phyloP scores from a whole-genome alignment of 805 yeast genomes.

The Candida hispaniensis region DNA sequence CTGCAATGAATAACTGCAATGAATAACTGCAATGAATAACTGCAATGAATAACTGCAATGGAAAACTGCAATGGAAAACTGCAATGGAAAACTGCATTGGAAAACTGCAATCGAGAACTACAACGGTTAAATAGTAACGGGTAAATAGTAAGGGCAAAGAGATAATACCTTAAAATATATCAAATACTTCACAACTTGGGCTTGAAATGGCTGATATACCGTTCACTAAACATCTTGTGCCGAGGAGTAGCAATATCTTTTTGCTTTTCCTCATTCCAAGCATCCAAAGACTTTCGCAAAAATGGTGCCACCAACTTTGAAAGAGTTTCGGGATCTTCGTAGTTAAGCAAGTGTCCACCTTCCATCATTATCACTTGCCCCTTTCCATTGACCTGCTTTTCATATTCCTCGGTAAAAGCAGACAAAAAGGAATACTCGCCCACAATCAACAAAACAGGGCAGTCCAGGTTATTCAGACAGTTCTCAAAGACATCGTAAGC shows the following conservation, averaged over 20 bases:
- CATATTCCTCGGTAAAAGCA: slow-evolving; percentile 1
- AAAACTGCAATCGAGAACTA: too few relatives aligned
- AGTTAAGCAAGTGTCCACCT: slow-evolving; percentile 5
- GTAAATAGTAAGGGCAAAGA: too few relatives aligned
- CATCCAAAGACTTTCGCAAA: slow-evolving; percentile 1
- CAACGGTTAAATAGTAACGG: too few relatives aligned
- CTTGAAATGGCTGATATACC: too few relatives aligned
- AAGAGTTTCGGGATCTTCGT: slow-evolving; percentile 13
- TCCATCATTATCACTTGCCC: slow-evolving; percentile 4
- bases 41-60: too few relatives aligned
- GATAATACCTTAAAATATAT: too few relatives aligned
- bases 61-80: too few relatives aligned
- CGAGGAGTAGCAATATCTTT: slow-evolving; percentile 8
- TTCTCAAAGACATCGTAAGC: slow-evolving; percentile 11
- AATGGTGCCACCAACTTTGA: slow-evolving; percentile 11
- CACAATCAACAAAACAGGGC: slow-evolving; percentile 4
- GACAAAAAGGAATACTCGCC: not conserved
- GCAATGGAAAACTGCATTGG: too few relatives aligned
- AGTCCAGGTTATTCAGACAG: slow-evolving; percentile 1
- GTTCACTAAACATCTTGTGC: too few relatives aligned
- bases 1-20: too few relatives aligned
- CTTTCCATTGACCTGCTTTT: not conserved
- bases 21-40: too few relatives aligned
- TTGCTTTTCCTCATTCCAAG: slow-evolving; percentile 5
- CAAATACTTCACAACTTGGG: too few relatives aligned